Conservation (phyloP, 2,329 filamentous ascomycete genomes). For the Fonsecaea monophora region DNA sequence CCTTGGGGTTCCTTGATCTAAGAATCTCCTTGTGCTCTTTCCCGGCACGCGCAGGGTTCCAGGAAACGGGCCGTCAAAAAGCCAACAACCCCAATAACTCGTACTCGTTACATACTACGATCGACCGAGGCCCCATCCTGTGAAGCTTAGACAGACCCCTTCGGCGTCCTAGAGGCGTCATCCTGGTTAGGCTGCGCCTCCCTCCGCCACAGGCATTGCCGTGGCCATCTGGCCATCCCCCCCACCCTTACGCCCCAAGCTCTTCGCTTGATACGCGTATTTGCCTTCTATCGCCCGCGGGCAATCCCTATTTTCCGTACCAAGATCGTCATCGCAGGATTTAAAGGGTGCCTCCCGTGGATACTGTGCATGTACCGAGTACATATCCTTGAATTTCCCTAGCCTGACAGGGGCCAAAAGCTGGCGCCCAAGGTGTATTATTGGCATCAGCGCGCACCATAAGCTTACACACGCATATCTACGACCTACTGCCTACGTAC, state of each 20-base stretch:
- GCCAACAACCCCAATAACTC: slow-evolving; percentile 1
- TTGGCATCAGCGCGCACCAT: slow-evolving; percentile 3
- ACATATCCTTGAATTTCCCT: neutral
- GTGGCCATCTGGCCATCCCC: neutral
- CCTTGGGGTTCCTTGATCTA: neutral
- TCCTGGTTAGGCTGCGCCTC: slow-evolving; percentile 24
- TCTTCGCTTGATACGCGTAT: neutral
- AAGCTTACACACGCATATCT: neutral
- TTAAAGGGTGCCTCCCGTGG: neutral
- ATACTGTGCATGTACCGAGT: too few species aligned
- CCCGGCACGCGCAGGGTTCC: slow-evolving; percentile 16
- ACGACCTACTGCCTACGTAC: neutral
- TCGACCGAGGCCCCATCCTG: slow-evolving; percentile 14
- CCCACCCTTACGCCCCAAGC: neutral
- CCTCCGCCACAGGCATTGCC: slow-evolving; percentile 1
- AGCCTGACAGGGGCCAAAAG: neutral
- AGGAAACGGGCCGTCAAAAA: slow-evolving; percentile 17
- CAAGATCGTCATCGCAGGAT: slow-evolving; percentile 6
- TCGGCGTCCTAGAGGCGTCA: slow-evolving; percentile 17
- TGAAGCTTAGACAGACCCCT: slow-evolving; percentile 8
- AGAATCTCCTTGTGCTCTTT: slow-evolving; percentile 4
- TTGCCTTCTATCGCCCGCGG: neutral
- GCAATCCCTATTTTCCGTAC: neutral
- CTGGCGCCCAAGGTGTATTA: neutral
- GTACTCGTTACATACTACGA: neutral